Evolutionary conservation across 2,329 filamentous ascomycete species (phyloP), one percentile per base, ranked within the genome.

Genomic region (Pseudocercospora musae): DNA sequence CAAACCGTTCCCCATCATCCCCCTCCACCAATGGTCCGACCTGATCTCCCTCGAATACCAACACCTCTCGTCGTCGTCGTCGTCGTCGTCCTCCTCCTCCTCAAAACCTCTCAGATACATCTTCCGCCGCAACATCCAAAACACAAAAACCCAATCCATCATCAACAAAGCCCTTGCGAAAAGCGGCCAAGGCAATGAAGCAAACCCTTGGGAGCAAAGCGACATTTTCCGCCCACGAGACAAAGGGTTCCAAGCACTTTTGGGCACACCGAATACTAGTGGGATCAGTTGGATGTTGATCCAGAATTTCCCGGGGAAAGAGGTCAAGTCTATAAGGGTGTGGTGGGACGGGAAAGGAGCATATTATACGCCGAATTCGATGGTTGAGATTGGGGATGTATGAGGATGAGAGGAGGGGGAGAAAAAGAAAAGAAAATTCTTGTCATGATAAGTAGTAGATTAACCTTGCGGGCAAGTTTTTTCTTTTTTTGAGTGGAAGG

Each of bases 211-310:
- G 64, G 62, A 57, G 64, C 59, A 57, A 1, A 59, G 62, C 1
- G 52, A 54, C 21, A 23, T 59, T 0, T 29, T 64, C 6, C 48
- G 15, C 25, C 20, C 49, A 9, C 58, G 50, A n/a, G 23, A 40
- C 21, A 31, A 55, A 15, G 61, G 54, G 2, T 67, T 63, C 31
- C 57, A 49, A 37, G 62, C 59, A 7, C 53, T 67, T 7, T 11
- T 66, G 3, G 58, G 25, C 11, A 66, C 42, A 11, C 65, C 63
- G 31, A 67, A 63, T 31, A 27, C 53, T 18, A 60, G 31, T 9
- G 65, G 65, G 7, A 37, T 66, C 15, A 46, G 27, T 33, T 67
- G 63, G 63, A 53, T 67, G n/a, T 55, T 67, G 59, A 59, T 60
- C 8, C 63, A 67, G 13, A 33, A 8, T 18, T 67, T 7, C 10